Evolutionary conservation across 2,329 filamentous ascomycete genomes (phyloP).

Genomic region (Aspergillus transmontanensis): DNA sequence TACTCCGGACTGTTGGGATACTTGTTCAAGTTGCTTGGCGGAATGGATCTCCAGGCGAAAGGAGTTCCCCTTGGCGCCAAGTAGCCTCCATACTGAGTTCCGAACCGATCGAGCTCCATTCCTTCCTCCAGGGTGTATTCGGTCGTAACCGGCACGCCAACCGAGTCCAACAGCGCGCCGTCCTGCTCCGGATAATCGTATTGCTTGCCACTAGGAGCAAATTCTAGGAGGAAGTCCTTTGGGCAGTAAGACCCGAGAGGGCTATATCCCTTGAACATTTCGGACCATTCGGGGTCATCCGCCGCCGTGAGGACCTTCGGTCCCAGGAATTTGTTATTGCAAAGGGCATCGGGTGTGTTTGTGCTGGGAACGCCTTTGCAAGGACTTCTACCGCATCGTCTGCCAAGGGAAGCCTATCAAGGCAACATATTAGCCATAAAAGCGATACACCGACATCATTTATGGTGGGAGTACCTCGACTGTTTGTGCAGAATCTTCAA

Average conservation of each 20-base stretch:
- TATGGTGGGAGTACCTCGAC: background rate
- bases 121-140: slow-evolving; percentile 45
- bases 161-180: slow-evolving; percentile 46
- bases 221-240: background rate
- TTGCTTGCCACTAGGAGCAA: background rate
- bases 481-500: background rate
- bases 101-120: slow-evolving; percentile 53
- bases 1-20: slow-evolving; percentile 44
- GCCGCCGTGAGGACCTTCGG: background rate
- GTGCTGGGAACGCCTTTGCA: background rate
- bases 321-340: background rate
- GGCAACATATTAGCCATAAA: background rate
- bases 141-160: slow-evolving; percentile 43
- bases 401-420: background rate
- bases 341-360: background rate
- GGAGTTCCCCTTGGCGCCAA: slow-evolving; percentile 49
- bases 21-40: slow-evolving; percentile 50
- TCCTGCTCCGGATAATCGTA: slow-evolving; percentile 46
- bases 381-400: background rate
- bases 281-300: background rate
- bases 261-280: background rate
- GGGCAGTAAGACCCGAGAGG: background rate
- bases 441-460: background rate
- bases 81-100: slow-evolving; percentile 48
- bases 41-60: slow-evolving; percentile 51